Evolutionary conservation across 805 yeast genomes (phyloP).

Genomic region (Lipomyces kockii): DNA sequence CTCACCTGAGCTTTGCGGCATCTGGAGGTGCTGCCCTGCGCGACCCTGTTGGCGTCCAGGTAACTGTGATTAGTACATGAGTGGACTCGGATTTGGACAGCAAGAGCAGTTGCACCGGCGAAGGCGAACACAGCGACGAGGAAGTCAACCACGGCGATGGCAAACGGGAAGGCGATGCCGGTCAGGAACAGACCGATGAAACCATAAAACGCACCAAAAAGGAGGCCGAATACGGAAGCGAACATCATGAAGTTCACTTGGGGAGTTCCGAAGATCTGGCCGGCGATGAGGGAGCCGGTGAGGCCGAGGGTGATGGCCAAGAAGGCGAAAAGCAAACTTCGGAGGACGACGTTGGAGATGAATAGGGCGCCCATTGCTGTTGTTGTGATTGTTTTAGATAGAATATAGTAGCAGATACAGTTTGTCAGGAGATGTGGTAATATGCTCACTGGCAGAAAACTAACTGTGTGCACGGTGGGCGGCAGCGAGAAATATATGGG

Average conservation of each 20-base stretch:
- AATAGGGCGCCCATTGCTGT: slow-evolving; percentile 32
- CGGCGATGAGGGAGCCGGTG: slow-evolving; percentile 79
- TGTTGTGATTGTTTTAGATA: too few relatives aligned
- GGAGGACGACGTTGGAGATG: slow-evolving; percentile 52
- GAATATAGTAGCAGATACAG: too few relatives aligned
- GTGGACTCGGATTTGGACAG: slow-evolving; percentile 85
- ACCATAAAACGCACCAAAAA: slow-evolving; percentile 82
- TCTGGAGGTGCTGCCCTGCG: slow-evolving; percentile 79
- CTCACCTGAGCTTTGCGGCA: slow-evolving; percentile 87
- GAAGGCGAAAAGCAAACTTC: slow-evolving; percentile 75
- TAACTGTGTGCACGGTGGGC: too few relatives aligned
- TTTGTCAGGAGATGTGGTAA: too few relatives aligned
- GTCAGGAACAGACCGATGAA: slow-evolving; percentile 74
- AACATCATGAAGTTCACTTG: slow-evolving; percentile 90
- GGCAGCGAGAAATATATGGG: too few relatives aligned
- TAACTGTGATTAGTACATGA: slow-evolving; percentile 75
- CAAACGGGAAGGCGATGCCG: slow-evolving; percentile 84
- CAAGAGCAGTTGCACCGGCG: slow-evolving; percentile 92
- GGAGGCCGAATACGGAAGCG: slow-evolving; percentile 82
- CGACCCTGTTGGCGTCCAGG: slow-evolving; percentile 65
- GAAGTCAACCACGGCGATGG: slow-evolving; percentile 77
- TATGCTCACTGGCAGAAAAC: too few relatives aligned
- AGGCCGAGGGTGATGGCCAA: slow-evolving; percentile 82
- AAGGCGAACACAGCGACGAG: slow-evolving; percentile 89
- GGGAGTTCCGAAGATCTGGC: slow-evolving; percentile 64